Base-by-base conservation (phyloP, 805 yeast genomes). In the Kregervanrija delftensis region DNA sequence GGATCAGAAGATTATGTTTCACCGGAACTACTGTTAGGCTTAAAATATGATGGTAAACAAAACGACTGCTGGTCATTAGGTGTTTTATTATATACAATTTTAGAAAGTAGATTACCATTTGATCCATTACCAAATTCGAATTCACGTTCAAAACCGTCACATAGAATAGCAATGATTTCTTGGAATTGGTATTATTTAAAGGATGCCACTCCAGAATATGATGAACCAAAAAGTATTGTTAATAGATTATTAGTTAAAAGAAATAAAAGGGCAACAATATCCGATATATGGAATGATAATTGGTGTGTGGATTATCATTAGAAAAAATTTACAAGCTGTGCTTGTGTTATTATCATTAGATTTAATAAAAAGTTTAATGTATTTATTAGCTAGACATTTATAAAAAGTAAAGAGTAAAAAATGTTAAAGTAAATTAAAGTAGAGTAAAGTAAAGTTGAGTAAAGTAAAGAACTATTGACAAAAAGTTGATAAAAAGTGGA, bases 1-100 rank as follows among this genome's bases (percentile, higher is more conserved):
- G 99, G 99, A 0, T 86, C 96, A 1, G 96, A 87, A 50, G 99
- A 93, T 60, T 93, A 93, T 56, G 96, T 93, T 6, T 83, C 96
- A 0, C 99, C 99, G 0, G 99, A 93, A 58, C 66, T 93, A 17
- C 67, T 93, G 34, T 77, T 93, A 79, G 98, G 98, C 1, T 71
- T 86, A 45, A 83, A 88, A 6, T 93, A 93, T 58, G 91, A 91
- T 56, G 99, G 99, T 11, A 75, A 85, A 42, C 79, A 86, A 51
- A 83, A 93, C 40, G 99, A 93, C 61, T 71, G 90, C 14, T 93
- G 99, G 99, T 87, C 97, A 1, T 63, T 90, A 9, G 99, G 99
- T 2, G 98, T 93, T 3, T 68, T 90, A n/a, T 65, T 90, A 1
- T 93, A 89, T 57, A 79, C 95, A 1, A 66, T 91, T 28, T 62